phyloP scores from a whole-genome alignment of 1,284 basidiomycete genomes.

The Tetrapyrgos nigripes region DNA sequence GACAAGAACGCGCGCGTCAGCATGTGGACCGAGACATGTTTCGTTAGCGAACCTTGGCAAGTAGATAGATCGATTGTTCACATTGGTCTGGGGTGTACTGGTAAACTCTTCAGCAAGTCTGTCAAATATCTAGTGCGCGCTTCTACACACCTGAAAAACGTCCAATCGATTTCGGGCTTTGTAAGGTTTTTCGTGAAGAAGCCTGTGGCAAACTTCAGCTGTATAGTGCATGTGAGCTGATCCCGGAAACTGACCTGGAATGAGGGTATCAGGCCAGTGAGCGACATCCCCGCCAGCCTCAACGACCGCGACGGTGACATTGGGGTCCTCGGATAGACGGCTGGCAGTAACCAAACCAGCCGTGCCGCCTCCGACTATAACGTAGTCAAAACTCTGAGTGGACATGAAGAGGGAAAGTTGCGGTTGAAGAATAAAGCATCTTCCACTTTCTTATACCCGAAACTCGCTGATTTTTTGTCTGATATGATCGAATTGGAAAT shows the following conservation, averaged over 20 bases:
- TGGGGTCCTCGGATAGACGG: background rate
- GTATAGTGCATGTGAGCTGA: background rate
- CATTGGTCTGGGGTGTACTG: background rate
- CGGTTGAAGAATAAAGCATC: no score
- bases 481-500: no score
- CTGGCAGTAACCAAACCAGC: conserved; percentile 11
- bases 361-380: conserved; percentile 10
- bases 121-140: background rate
- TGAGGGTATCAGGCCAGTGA: background rate
- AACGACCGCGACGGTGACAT: background rate
- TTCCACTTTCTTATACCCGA: no score
- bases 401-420: background rate
- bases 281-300: background rate
- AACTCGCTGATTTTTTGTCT: no score
- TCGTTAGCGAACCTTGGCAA: background rate
- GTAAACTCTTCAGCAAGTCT: background rate
- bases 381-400: conserved; percentile 7
- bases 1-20: no score
- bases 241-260: background rate
- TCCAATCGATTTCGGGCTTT: conserved; percentile 1
- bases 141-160: background rate
- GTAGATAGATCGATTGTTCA: background rate
- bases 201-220: background rate
- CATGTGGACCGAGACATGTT: background rate
- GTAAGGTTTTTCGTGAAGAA: background rate